Base-by-base conservation (phyloP, 164 flowering plant species). In the Annona squamosa region DNA sequence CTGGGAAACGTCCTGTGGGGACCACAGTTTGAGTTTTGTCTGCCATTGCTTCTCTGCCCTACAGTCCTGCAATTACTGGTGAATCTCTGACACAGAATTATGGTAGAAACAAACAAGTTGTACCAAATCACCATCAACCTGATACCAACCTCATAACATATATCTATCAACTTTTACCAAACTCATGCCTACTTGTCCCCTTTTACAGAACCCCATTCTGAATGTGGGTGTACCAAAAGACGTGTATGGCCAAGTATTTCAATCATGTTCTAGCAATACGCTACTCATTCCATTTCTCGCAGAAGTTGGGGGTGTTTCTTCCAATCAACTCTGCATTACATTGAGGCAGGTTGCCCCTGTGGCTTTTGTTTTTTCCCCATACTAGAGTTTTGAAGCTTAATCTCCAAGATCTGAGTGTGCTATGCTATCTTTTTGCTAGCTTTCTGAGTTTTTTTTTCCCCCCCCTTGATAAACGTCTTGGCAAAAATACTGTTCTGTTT, bases 111-210 rank as follows among this genome's bases (percentile, higher is more conserved):
- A 66, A 66, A 46, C 70, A 68, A 68, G 46, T n/a, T 66, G 48
- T 42, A 66, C 68, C 68, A 66, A 66, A 66, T n/a, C 10, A 1
- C 2, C 46, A 68, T 42, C 72, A 70, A 70, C 63, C 61, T 37
- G 26, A 17, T 18, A 48, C 63, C 72, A n/a, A 52, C 62, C 52
- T 52, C n/a, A 48, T 70, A 48, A 13, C 13, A 48, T 48, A 19
- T 5, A 44, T 44, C 45, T 70, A 52, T 52, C 59, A 10, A 52
- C 59, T 52, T 26, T 12, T 6, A 52, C 59, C 59, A 52, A 52
- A 52, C 59, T 52, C 59, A 4, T 2, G 59, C 59, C 59, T 52
- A 52, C 59, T 52, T 52, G 17, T 9, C 17, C 59, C 59, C 59
- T 52, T 52, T 16, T 52, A 26, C 37, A 26, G 59, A 52, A 52